Evolutionary conservation across 805 yeast genomes (phyloP), one percentile per base, ranked within the genome.

Genomic region (Candida mattraensis): DNA sequence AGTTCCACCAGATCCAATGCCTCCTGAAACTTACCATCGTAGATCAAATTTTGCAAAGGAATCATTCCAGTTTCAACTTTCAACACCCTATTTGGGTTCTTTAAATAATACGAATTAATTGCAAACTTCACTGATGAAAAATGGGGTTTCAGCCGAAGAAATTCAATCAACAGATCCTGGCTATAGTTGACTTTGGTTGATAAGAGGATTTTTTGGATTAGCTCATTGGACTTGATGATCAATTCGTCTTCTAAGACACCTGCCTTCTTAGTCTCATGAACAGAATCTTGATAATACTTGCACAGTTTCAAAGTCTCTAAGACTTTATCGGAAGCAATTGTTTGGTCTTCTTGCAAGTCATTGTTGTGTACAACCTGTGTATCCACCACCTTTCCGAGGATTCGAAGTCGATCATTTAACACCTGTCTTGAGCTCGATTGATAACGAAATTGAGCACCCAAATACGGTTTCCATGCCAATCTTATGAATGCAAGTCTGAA

Each of bases 1-100:
- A 69, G 51, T 42, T 81, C 85, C 15, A 85, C 66, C 28, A 82
- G 56, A 30, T 67, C 66, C 24, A 82, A 56, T 0, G 88, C 86
- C 26, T 66, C 64, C 18, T 68, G 65, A 40, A 80, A 66, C 31
- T 81, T 77, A 1, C 77, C 83, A 42, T 74, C 67, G 59, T 68
- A 79, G 2, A 83, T 54, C n/a, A 78, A 66, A 26, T 69, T 56
- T 13, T 89, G 56, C 42, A 83, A 74, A 3, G 88, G 84, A n/a
- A 83, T 70, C 63, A 80, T 65, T 3, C 82, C 78, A 1, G 61
- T 51, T 0, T 58, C 54, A 31, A 60, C 57, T 7, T 61, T 63
- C 7, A 78, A 64, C 23, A 31, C 38, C 1, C 13, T 25, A 5
- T 36, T 39, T 5, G 47, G 30, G 30, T 52, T 44, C 30, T 43